Conservation (phyloP, 257 asterid genomes). For the Penstemon barbatus region DNA sequence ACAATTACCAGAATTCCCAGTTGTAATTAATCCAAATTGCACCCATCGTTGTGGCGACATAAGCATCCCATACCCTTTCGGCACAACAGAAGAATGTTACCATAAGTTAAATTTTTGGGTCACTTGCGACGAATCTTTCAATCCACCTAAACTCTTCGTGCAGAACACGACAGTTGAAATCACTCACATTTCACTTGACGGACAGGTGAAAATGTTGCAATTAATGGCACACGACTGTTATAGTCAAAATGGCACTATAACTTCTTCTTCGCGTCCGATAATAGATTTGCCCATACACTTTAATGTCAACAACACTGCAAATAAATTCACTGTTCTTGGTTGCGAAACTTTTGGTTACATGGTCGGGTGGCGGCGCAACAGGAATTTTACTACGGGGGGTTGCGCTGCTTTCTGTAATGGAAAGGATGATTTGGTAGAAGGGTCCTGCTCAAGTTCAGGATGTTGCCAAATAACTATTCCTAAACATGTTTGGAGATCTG, state of each 20-base stretch:
- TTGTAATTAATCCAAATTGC: slow-evolving; percentile 26
- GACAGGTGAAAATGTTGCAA: slow-evolving; percentile 5
- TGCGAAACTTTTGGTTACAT: slow-evolving; percentile 21
- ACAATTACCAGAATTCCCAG: no score
- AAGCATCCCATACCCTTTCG: slow-evolving; percentile 33
- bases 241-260: no score
- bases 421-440: background rate
- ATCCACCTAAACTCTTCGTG: background rate
- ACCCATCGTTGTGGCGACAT: slow-evolving; percentile 26
- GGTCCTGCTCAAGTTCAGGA: slow-evolving; percentile 21
- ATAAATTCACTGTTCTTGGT: slow-evolving; percentile 23
- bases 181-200: slow-evolving; percentile 15
- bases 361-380: background rate
- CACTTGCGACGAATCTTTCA: background rate
- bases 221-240: no score
- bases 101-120: background rate
- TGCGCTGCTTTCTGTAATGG: slow-evolving; percentile 22
- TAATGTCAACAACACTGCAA: background rate
- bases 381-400: slow-evolving; percentile 17
- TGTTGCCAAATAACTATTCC: slow-evolving; percentile 36
- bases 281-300: no score
- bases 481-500: background rate
- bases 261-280: no score
- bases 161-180: background rate
- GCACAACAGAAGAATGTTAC: background rate